Conservation (phyloP, 768 basidiomycete genomes). For the Rhizopogon vinicolor region DNA sequence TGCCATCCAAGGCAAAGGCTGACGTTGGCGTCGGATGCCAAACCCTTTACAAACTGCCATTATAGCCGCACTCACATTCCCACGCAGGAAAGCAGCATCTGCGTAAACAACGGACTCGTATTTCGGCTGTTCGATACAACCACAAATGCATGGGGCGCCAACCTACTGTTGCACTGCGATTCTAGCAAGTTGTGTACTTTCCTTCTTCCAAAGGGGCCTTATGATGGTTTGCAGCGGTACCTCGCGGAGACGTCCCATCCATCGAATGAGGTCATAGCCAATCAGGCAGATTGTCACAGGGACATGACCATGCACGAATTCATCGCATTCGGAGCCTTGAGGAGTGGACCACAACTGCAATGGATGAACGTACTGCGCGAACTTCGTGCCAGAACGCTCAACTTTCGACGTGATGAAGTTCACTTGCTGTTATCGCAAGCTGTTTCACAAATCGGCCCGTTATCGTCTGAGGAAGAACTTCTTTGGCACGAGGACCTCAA, state of each 20-base stretch:
- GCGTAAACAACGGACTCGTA: constrained; percentile 30
- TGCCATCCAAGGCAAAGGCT: constrained; percentile 13
- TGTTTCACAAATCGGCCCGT: constrained; percentile 37
- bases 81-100: constrained; percentile 7
- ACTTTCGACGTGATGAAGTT: constrained; percentile 35
- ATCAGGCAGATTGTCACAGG: constrained; percentile 33
- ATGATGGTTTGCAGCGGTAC: constrained; percentile 32
- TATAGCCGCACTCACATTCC: constrained; percentile 13
- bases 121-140: constrained; percentile 27
- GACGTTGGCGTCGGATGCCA: constrained; percentile 18
- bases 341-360: too few relatives aligned
- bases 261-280: constrained; percentile 39
- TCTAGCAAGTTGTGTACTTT: constrained; percentile 24
- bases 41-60: constrained; percentile 16
- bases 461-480: constrained; percentile 8
- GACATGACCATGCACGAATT: too few relatives aligned
- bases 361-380: too few relatives aligned
- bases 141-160: constrained; percentile 7
- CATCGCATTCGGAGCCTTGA: too few relatives aligned
- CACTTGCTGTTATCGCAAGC: constrained; percentile 40
- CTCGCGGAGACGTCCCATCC: constrained; percentile 32
- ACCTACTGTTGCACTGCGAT: constrained; percentile 4
- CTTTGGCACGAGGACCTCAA: constrained; percentile 39
- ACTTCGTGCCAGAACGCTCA: too few relatives aligned
- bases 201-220: constrained; percentile 26